These are phyloP conservation scores for Pseudonitzschia delicatissima DNA, from an alignment of 108 stramenopile genomes.

Conservation along the genomic window DNA sequence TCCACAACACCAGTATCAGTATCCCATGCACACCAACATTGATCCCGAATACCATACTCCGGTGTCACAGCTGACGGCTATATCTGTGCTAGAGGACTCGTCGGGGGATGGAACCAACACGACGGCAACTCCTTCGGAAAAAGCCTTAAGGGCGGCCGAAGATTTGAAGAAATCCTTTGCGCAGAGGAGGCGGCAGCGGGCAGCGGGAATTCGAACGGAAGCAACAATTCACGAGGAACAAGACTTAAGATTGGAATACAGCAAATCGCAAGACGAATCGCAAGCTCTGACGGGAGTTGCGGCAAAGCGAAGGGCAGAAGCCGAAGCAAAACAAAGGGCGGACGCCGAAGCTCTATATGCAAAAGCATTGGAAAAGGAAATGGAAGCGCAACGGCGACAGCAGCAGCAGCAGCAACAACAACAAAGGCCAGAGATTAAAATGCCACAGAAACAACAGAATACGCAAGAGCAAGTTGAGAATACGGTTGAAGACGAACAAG, in stretches of 20 bases:
- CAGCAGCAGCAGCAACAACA: constrained; percentile 1
- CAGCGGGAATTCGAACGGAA: neutral
- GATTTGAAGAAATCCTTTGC: neutral
- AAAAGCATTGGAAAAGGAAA: neutral
- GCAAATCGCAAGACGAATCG: neutral
- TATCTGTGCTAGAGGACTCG: neutral
- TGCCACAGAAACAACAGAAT: neutral
- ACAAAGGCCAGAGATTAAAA: neutral
- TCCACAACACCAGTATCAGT: neutral
- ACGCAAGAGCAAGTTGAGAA: too few species aligned
- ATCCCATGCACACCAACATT: neutral
- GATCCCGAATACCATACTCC: neutral
- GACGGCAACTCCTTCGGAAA: constrained; percentile 2
- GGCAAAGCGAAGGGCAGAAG: neutral
- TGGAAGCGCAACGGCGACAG: neutral
- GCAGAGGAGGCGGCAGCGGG: constrained; percentile 6
- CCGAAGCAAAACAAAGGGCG: neutral
- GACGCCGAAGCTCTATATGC: neutral
- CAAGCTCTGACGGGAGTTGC: neutral
- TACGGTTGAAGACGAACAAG: too few species aligned
- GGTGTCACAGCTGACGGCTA: neutral
- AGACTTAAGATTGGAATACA: neutral
- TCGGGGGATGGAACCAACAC: neutral
- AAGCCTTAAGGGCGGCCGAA: constrained; percentile 8
- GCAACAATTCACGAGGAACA: neutral